phyloP scores from a whole-genome alignment of 2,329 filamentous ascomycete species.

The Acrocalymma vagum region DNA sequence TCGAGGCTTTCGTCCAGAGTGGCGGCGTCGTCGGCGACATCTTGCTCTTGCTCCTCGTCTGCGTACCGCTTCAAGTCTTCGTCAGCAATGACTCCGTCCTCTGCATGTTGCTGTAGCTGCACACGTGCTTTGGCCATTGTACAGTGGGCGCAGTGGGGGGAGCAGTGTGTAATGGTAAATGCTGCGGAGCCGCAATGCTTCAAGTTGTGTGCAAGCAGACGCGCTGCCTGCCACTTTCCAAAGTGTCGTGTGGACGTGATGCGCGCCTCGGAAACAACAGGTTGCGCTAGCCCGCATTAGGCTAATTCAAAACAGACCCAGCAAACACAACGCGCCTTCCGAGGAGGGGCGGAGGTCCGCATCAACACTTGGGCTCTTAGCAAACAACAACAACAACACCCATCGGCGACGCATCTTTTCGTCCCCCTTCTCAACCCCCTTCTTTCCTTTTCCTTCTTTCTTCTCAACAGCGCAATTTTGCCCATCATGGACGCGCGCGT shows the following conservation, averaged over 20 bases:
- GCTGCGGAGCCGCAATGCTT: constrained; percentile 6
- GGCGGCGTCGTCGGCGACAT: constrained; percentile 50
- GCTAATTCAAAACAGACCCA: constrained; percentile 27
- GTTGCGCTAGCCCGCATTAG: constrained; percentile 19
- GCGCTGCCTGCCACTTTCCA: too few relatives aligned
- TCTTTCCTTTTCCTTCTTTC: constrained; percentile 18
- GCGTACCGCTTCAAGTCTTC: constrained; percentile 37
- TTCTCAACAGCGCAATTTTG: constrained; percentile 21
- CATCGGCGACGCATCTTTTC: constrained; percentile 21
- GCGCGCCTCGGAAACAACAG: constrained; percentile 7
- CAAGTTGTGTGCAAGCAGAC: constrained; percentile 16
- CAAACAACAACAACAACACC: constrained; percentile 16
- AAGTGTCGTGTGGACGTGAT: constrained; percentile 6
- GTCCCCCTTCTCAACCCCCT: constrained; percentile 19
- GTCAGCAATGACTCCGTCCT: constrained; percentile 35
- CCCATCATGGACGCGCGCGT: constrained; percentile 71
- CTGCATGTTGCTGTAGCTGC: constrained; percentile 32
- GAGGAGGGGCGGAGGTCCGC: constrained; percentile 21
- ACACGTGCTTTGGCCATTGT: constrained; percentile 43
- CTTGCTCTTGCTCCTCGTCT: too few relatives aligned
- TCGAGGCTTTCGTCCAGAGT: constrained; percentile 58
- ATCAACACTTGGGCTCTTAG: constrained; percentile 20
- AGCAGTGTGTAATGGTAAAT: constrained; percentile 12
- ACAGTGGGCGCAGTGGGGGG: not conserved
- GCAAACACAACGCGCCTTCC: constrained; percentile 29